Conservation (phyloP, 202 grass and related monocot genomes). For the Panicum hallii region DNA sequence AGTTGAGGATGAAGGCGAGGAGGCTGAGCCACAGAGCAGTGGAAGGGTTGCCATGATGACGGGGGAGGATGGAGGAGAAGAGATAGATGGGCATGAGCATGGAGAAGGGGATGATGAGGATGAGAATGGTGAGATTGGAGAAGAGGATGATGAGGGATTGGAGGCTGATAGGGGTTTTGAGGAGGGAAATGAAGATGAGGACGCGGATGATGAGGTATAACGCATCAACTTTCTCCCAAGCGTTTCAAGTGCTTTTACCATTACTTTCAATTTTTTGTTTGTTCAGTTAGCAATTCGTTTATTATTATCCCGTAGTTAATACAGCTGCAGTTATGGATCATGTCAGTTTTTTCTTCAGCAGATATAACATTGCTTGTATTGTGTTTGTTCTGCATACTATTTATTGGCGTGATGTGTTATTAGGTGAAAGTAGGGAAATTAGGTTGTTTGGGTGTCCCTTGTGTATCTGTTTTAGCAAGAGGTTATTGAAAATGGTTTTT, state of each 20-base stretch:
- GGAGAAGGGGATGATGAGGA: conserved; percentile 77
- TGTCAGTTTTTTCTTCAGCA: background rate
- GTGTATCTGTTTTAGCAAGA: background rate
- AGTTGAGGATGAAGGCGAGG: conserved; percentile 65
- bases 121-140: conserved; percentile 71
- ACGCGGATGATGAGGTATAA: conserved; percentile 97
- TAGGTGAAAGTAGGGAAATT: background rate
- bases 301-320: background rate
- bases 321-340: background rate
- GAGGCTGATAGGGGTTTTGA: conserved; percentile 66
- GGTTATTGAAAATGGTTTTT: background rate
- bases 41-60: conserved; percentile 53
- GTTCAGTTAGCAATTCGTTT: background rate
- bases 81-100: conserved; percentile 91
- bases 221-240: background rate
- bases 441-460: background rate
- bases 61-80: conserved; percentile 44
- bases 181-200: conserved; percentile 54
- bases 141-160: conserved; percentile 58
- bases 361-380: background rate
- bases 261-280: conserved; percentile 25
- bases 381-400: background rate
- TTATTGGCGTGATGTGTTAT: background rate
- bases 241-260: background rate
- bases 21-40: conserved; percentile 63